Evolutionary conservation across 1,139 yeast species (phyloP), one percentile per base, ranked within the genome.

Genomic region (Saccharomyces uvarum): DNA sequence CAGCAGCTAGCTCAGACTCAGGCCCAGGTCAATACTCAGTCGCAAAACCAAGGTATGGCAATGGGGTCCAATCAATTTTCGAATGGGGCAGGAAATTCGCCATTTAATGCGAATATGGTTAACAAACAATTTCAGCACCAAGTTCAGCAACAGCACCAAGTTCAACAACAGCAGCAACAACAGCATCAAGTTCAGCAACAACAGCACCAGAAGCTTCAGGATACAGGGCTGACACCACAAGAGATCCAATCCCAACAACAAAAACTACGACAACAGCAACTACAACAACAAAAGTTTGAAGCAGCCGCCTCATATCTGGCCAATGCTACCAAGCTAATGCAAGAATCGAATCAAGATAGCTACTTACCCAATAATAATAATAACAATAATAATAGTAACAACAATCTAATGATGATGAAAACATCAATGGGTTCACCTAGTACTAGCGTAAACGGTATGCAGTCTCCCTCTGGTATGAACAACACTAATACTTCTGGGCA

Each of bases 11-110:
- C 29, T 4, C 24, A 14, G 14, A 24, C 42, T 46, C 52, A 33
- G 49, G 51, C n/a, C 59, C 67, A 52, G 64, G 74, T 65, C 76
- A 75, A 61, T 46, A 68, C 73, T 57, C 81, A 76, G 59, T 78
- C 75, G 57, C 77, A 72, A 56, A 75, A 71, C 53, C 74, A 71
- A 52, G 71, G 64, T 48, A 38, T 24, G 41, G 41, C 21, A 41
- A 21, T 26, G 24, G 21, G 24, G 11, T n/a, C 48, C 16, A 46
- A 46, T 14, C 29, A 24, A 5, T 27, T 46, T 28, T 21, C 44
- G 7, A 19, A 13, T 24, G 44, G 44, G n/a, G 44, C 44, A 38
- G 19, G 24, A 4, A 38, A 38, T 16, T 16, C 44, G 7, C 19
- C 44, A 19, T 38, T 38, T 11, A 38, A 38, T 38, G 24, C 44